Base-by-base conservation (phyloP, 768 basidiomycete species). In the Amanita subjunquillea region DNA sequence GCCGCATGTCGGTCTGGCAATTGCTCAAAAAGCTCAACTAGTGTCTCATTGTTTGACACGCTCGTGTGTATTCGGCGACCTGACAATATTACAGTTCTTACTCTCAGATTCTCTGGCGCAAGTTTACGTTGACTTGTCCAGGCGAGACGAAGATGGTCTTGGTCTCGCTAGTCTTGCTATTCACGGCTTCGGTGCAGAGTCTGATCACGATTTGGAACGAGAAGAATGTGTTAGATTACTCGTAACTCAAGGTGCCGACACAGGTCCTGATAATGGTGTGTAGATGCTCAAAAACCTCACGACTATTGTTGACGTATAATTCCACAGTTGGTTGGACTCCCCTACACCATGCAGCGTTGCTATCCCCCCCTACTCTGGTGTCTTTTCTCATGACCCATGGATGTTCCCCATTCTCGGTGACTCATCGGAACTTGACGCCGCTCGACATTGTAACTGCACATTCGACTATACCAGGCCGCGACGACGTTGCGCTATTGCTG, bases 371-470 rank as follows among this genome's bases (percentile, higher is more conserved):
- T 2, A 93, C 93, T 2, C 72, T 98, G 20, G 79, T 98, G 20
- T 91, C 93, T 0, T 86, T 91, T 72, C 74, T 99, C 22, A 84
- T 98, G 69, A 95, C 91, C 9, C 88, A 91, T 59, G 91, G 91
- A 43, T 91, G 90, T 56, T 92, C 91, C 23, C 83, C 89, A 0
- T 82, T 89, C 56, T 77, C 82, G 4, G 63, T 79, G 42, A 95
- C 94, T 23, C 77, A 75, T 59, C 82, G 86, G 37, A 85, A 87
- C 27, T 68, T 97, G 38, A 93, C 86, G 3, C 83, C 96, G 2
- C 74, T 95, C 27, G 94, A 98, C 65, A 83, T 98, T 55, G 82
- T 96, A 38, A 86, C 87, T 13, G 90, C 87, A 1, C 86, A 91
- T 63, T 82, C 87, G 2, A 75, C 79, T 15, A 71, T 94, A 32